Conservation (phyloP, 306 rosid genomes). For the Phaseolus lunatus region DNA sequence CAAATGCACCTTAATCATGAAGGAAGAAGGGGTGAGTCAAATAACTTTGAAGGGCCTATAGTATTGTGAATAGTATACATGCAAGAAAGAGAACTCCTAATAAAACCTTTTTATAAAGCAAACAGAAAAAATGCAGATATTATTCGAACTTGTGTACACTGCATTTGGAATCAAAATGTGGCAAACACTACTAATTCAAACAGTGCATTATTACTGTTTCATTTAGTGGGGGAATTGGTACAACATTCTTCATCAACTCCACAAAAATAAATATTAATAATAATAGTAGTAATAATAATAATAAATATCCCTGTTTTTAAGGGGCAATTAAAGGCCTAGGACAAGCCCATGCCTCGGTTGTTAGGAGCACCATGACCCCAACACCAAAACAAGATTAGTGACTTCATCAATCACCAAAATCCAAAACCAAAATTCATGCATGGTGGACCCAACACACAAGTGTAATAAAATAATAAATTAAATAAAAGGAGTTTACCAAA, state of each 20-base stretch:
- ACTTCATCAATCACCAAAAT: conserved; percentile 45
- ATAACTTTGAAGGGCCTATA: conserved; percentile 12
- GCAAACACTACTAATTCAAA: conserved; percentile 38
- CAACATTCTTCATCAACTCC: neutral
- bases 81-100: neutral
- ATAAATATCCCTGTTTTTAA: conserved; percentile 44
- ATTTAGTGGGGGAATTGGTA: conserved; percentile 47
- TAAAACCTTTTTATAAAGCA: neutral
- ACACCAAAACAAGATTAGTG: conserved; percentile 52
- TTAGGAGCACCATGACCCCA: conserved; percentile 50
- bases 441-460: conserved; percentile 45
- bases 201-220: conserved; percentile 47
- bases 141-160: conserved; percentile 21
- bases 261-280: neutral
- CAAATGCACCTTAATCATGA: neutral
- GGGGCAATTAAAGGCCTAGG: conserved; percentile 48
- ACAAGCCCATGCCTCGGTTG: conserved; percentile 50
- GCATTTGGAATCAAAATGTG: conserved; percentile 43
- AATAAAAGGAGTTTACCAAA: conserved; percentile 22
- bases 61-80: neutral
- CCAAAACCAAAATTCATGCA: conserved; percentile 32
- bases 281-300: too few species aligned
- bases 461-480: neutral
- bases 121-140: conserved; percentile 33
- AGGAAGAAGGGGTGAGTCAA: neutral